Evolutionary conservation across 1,139 yeast species (phyloP).

Genomic region (Yamadazyma kanchanaburiensis): DNA sequence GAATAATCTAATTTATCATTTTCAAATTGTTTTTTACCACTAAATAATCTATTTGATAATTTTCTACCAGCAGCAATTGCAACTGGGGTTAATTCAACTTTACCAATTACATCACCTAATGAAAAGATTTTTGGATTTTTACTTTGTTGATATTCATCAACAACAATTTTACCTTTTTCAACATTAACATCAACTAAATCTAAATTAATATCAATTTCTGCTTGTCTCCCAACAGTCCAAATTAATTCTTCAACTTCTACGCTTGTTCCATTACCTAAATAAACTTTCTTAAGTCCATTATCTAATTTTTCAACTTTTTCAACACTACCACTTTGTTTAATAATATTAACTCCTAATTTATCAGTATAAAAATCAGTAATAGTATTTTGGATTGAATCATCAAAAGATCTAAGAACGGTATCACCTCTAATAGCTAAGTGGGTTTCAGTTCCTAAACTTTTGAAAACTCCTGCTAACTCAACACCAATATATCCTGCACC

Average conservation of each 20-base stretch:
- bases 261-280: slow-evolving; percentile 49
- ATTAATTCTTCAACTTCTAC: slow-evolving; percentile 76
- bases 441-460: slow-evolving; percentile 83
- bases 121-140: slow-evolving; percentile 71
- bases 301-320: slow-evolving; percentile 55
- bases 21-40: slow-evolving; percentile 67
- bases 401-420: slow-evolving; percentile 84
- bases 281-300: slow-evolving; percentile 61
- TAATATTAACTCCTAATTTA: slow-evolving; percentile 72
- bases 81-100: slow-evolving; percentile 92
- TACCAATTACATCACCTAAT: slow-evolving; percentile 90
- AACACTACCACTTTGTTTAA: slow-evolving; percentile 61
- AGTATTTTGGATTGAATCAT: slow-evolving; percentile 72
- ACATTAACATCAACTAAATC: slow-evolving; percentile 71
- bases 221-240: slow-evolving; percentile 93
- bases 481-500: slow-evolving; percentile 99
- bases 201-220: slow-evolving; percentile 69
- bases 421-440: slow-evolving; percentile 89
- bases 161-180: slow-evolving; percentile 56
- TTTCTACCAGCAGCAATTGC: slow-evolving; percentile 98
- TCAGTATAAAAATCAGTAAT: slow-evolving; percentile 76
- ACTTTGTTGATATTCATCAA: slow-evolving; percentile 86
- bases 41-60: slow-evolving; percentile 82
- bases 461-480: slow-evolving; percentile 91
- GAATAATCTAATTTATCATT: slow-evolving; percentile 74